Conservation (phyloP, 305 asterid genomes). For the Fraxinus latifolia region DNA sequence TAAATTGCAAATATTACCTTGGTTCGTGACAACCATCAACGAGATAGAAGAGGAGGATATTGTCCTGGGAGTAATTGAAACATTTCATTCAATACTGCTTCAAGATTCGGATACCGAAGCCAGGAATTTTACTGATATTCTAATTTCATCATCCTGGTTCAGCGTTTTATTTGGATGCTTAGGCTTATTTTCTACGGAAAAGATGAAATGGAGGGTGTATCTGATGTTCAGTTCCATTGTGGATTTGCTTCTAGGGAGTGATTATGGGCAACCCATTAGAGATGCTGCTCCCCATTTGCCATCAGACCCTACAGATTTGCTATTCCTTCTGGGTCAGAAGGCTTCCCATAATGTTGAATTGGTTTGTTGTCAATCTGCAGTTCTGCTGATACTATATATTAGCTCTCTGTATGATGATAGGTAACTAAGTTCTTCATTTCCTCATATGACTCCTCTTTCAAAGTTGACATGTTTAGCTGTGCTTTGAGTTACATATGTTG, state of each 20-base stretch:
- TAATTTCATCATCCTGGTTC: constrained; percentile 83
- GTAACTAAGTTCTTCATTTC: constrained; percentile 37
- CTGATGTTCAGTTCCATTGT: constrained; percentile 56
- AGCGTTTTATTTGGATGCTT: constrained; percentile 76
- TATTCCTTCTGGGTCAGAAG: constrained; percentile 84
- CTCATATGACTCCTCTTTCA: neutral
- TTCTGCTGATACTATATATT: constrained; percentile 60
- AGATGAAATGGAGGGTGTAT: constrained; percentile 66
- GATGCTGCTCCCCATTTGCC: constrained; percentile 65
- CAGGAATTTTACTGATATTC: constrained; percentile 49
- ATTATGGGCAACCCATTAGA: constrained; percentile 61
- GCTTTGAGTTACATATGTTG: neutral
- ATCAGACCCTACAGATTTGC: constrained; percentile 83
- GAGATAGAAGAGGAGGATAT: constrained; percentile 70
- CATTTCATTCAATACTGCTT: constrained; percentile 59
- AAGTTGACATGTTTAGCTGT: constrained; percentile 7
- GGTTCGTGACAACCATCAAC: constrained; percentile 56
- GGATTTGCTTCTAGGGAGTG: constrained; percentile 66
- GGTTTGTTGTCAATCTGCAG: constrained; percentile 65
- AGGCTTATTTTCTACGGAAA: constrained; percentile 76
- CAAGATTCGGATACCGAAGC: constrained; percentile 46
- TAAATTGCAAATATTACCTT: constrained; percentile 58
- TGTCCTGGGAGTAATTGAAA: constrained; percentile 71
- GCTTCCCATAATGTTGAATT: constrained; percentile 57
- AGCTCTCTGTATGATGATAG: constrained; percentile 82